Conservation (phyloP, 176 grass and related monocot species). For the Phoenix roebelenii region DNA sequence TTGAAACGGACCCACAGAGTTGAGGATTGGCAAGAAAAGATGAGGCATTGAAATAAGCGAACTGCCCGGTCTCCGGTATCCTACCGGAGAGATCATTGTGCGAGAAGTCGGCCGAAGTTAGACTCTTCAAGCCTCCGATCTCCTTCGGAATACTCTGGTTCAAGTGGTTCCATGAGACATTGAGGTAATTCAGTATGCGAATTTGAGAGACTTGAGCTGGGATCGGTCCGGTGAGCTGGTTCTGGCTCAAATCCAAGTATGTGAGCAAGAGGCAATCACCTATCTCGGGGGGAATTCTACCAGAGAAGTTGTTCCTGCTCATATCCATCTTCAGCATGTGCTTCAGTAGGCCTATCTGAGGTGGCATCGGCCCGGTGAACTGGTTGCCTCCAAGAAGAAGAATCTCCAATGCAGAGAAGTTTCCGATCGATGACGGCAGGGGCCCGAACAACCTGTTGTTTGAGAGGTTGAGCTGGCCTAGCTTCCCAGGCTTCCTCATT, state of each 20-base stretch:
- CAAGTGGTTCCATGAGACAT: slow-evolving; percentile 67
- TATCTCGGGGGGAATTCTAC: slow-evolving; percentile 41
- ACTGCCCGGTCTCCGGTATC: slow-evolving; percentile 60
- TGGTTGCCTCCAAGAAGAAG: slow-evolving; percentile 53
- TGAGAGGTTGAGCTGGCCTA: slow-evolving; percentile 57
- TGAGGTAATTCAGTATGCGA: slow-evolving; percentile 63
- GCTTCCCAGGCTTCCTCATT: neutral
- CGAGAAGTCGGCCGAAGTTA: slow-evolving; percentile 61
- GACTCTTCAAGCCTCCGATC: slow-evolving; percentile 61
- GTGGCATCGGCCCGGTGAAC: slow-evolving; percentile 35
- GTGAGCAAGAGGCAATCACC: slow-evolving; percentile 53
- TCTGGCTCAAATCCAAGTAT: slow-evolving; percentile 69
- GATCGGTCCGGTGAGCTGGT: slow-evolving; percentile 35
- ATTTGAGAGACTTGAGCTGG: slow-evolving; percentile 36
- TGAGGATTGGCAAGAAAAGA: slow-evolving; percentile 53
- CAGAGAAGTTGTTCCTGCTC: slow-evolving; percentile 52
- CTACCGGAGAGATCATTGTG: slow-evolving; percentile 55
- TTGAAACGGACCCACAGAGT: slow-evolving; percentile 31
- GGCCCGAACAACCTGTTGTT: slow-evolving; percentile 53
- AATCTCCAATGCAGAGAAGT: slow-evolving; percentile 50
- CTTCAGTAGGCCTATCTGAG: slow-evolving; percentile 30
- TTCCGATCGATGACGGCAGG: slow-evolving; percentile 45
- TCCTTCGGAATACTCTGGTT: slow-evolving; percentile 40
- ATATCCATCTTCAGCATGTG: slow-evolving; percentile 66
- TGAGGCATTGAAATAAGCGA: slow-evolving; percentile 55